Base-by-base conservation (phyloP, 2,329 filamentous ascomycete species). In the Trichoderma harzianum region DNA sequence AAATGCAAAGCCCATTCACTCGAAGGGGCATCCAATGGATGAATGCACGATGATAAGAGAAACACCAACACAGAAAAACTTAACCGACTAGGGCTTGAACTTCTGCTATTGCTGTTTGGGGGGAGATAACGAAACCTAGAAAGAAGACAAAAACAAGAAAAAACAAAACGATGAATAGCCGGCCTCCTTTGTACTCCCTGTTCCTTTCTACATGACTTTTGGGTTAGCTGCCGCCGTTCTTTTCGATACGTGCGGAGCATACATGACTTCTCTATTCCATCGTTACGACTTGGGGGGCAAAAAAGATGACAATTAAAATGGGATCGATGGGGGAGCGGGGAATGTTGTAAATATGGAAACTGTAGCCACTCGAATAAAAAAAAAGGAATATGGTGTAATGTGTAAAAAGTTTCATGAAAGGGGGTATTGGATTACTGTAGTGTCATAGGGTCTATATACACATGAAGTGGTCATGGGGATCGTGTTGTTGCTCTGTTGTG, bases 161-260 rank as follows among this genome's bases (percentile, higher is more conserved):
- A 36, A 70, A 70, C 72, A 73, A 74, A 73, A 58, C 60, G 69
- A 70, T 70, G 71, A 77, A 76, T 74, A 76, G 76, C 75, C 77
- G 75, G 74, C 79, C 80, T 77, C 79, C 80, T 43, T 65, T 79
- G 78, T 80, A 82, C 80, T 82, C 81, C 80, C 78, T 77, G 76
- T 77, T 65, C 78, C 79, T 81, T 78, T 81, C 80, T 83, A 83
- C 81, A 83, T 82, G 81, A 83, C 74, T 82, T 82, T 82, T 81
- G 75, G 73, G 73, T 58, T 78, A 74, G 78, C 80, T 79, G 75
- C 77, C 77, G 78, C 78, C 77, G 76, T 76, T 76, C 75, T 53
- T 72, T 62, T 60, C 53, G 67, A 79, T 78, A 74, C 76, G 73
- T 76, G 76, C 76, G 78, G 78, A 78, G 79, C 80, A 78, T 82